phyloP scores from a whole-genome alignment of 208 protist species.

The Trichomonas tenax region DNA sequence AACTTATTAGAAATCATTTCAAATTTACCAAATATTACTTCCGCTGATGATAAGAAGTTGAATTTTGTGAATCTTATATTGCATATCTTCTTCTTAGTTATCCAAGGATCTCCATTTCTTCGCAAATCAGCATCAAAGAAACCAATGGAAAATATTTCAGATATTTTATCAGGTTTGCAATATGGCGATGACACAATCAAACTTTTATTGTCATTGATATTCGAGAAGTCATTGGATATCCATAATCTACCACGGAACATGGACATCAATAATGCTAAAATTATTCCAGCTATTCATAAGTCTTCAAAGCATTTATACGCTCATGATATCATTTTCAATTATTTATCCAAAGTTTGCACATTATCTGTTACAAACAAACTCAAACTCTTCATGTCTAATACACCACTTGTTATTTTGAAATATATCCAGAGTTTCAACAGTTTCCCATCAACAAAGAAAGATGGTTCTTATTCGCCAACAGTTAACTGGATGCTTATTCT shows the following conservation, averaged over 20 bases:
- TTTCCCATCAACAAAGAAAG: neutral
- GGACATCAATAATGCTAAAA: conserved; percentile 4
- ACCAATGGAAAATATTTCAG: neutral
- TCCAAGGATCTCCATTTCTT: neutral
- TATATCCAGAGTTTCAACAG: neutral
- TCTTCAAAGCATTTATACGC: neutral
- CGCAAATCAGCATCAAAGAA: neutral
- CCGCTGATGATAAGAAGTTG: neutral
- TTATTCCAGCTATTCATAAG: neutral
- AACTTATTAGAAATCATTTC: neutral
- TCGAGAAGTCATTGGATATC: neutral
- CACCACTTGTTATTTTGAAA: neutral
- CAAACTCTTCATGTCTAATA: neutral
- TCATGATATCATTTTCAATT: neutral
- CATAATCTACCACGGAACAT: neutral
- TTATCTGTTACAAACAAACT: conserved; percentile 15
- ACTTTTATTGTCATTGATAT: neutral
- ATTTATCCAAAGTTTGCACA: neutral
- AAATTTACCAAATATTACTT: neutral
- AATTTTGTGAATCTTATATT: neutral
- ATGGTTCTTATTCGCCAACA: neutral
- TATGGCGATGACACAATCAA: neutral
- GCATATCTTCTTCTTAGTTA: neutral
- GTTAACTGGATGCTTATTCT: neutral
- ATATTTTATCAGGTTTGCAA: neutral